Percentiles rank a stretch among this genome's conserved stretches.
These are phyloP conservation scores for Corylus heterophylla DNA, from an alignment of 306 rosid genomes.

Conservation along the genomic window DNA sequence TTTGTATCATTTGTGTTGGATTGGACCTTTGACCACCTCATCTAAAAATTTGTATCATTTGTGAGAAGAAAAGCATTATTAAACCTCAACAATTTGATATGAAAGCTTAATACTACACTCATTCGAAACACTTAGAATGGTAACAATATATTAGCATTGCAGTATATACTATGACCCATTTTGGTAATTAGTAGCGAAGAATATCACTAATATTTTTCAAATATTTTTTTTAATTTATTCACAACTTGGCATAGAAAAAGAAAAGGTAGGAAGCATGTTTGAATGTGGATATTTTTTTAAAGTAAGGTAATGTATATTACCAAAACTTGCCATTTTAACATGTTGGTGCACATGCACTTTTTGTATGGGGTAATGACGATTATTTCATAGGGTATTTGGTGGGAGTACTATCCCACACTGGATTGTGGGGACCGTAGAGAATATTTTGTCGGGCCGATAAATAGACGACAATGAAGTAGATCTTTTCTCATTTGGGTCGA, in stretches of 20 bases:
- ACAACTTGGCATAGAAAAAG: not conserved
- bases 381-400: constrained; percentile 25
- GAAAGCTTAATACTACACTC: too few species aligned
- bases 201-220: not conserved
- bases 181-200: too few species aligned
- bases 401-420: constrained; percentile 19
- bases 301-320: constrained; percentile 1
- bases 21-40: too few species aligned
- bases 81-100: too few species aligned
- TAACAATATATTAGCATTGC: too few species aligned
- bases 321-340: constrained; percentile 23
- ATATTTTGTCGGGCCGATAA: constrained; percentile 21
- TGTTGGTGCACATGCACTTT: constrained; percentile 46
- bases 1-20: too few species aligned
- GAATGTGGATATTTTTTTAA: too few species aligned
- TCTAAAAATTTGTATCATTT: too few species aligned
- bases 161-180: too few species aligned
- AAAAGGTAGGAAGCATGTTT: not conserved
- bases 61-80: too few species aligned
- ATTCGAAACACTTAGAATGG: too few species aligned
- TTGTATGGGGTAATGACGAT: constrained; percentile 25
- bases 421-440: constrained; percentile 33
- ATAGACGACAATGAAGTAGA: constrained; percentile 31
- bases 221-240: too few species aligned
- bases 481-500: constrained; percentile 24